phyloP scores from a whole-genome alignment of 2,329 filamentous ascomycete species.

The Amauroascus verrucosus region DNA sequence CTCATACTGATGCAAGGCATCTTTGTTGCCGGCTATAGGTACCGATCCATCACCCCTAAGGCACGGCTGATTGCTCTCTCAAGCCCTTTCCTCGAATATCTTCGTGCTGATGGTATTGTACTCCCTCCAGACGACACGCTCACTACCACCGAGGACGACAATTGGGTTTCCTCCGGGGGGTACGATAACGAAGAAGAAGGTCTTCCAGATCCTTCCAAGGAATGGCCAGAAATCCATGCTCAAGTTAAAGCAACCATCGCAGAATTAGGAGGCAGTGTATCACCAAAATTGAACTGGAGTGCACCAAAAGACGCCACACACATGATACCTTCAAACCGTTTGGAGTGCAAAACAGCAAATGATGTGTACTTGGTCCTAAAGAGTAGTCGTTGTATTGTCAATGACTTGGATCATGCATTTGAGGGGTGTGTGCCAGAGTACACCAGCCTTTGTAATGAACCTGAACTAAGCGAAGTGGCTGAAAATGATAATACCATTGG shows the following conservation, averaged over 20 bases:
- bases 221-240: constrained; percentile 62
- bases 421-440: constrained; percentile 53
- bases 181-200: constrained; percentile 50
- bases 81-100: constrained; percentile 67
- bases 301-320: constrained; percentile 91
- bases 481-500: background rate
- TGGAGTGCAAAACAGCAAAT: constrained; percentile 79
- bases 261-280: constrained; percentile 73
- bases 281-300: constrained; percentile 95
- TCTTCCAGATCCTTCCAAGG: constrained; percentile 44
- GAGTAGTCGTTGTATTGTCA: constrained; percentile 85
- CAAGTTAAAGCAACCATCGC: constrained; percentile 65
- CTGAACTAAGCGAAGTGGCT: background rate
- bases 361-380: constrained; percentile 92
- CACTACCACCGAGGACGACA: constrained; percentile 36
- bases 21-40: constrained; percentile 41
- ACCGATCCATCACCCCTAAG: constrained; percentile 71
- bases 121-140: constrained; percentile 47
- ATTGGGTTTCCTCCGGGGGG: constrained; percentile 54
- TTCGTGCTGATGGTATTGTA: constrained; percentile 85
- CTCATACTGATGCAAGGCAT: background rate
- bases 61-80: constrained; percentile 73
- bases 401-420: constrained; percentile 89
- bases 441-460: constrained; percentile 23
- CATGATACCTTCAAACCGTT: constrained; percentile 78